phyloP scores from a whole-genome alignment of 345 rosid species.

The Gossypium herbaceum region DNA sequence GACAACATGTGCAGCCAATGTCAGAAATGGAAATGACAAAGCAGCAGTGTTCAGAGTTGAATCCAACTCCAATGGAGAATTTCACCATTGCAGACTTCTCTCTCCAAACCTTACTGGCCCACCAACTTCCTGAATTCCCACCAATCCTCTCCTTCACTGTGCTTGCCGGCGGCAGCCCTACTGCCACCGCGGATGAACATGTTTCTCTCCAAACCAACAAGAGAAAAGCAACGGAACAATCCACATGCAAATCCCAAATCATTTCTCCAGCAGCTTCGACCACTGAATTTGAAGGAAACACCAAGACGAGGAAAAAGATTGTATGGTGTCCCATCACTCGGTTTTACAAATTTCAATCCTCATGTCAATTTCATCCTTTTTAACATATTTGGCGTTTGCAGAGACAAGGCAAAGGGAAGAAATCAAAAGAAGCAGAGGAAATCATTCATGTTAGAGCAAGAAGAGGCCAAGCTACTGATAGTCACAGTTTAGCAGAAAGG shows the following conservation, averaged over 20 bases:
- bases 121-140: constrained; percentile 26
- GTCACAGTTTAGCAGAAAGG: constrained; percentile 62
- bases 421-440: constrained; percentile 33
- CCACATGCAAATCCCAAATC: constrained; percentile 12
- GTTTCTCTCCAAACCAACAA: constrained; percentile 21
- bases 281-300: neutral
- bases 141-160: neutral
- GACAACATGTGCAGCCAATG: constrained; percentile 24
- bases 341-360: too few relatives aligned
- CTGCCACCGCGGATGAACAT: neutral
- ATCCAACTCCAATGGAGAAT: neutral
- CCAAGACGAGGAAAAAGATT: constrained; percentile 13
- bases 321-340: too few relatives aligned
- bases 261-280: constrained; percentile 27
- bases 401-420: constrained; percentile 37
- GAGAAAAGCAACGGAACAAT: constrained; percentile 24
- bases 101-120: constrained; percentile 22
- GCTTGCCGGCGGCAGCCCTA: constrained; percentile 3
- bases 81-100: constrained; percentile 24
- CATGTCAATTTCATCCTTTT: neutral
- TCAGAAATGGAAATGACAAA: constrained; percentile 25
- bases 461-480: constrained; percentile 54
- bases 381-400: constrained; percentile 13
- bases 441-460: constrained; percentile 28
- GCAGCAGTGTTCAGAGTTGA: constrained; percentile 27